phyloP scores from a whole-genome alignment of 805 yeast genomes.

The Ogataea methylovora region DNA sequence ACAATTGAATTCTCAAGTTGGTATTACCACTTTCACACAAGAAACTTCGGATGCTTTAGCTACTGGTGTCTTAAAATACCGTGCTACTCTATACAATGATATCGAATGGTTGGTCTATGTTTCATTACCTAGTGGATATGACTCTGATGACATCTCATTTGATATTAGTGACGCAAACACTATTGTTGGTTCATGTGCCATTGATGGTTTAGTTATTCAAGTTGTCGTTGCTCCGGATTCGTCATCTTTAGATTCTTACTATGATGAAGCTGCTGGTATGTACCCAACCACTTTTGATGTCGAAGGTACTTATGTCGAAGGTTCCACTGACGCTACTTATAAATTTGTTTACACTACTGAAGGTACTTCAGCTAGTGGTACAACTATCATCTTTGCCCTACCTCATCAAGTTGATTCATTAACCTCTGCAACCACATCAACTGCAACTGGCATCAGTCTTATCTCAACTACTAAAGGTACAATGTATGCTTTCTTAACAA shows the following conservation, averaged over 20 bases:
- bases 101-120: constrained; percentile 47
- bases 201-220: constrained; percentile 39
- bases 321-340: constrained; percentile 28
- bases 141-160: constrained; percentile 21
- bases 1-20: constrained; percentile 36
- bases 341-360: constrained; percentile 37
- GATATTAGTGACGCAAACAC: constrained; percentile 22
- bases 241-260: constrained; percentile 32
- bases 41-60: constrained; percentile 22
- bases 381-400: constrained; percentile 41
- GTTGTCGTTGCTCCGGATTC: constrained; percentile 36
- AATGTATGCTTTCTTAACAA: constrained; percentile 39
- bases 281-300: constrained; percentile 45
- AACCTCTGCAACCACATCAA: constrained; percentile 24
- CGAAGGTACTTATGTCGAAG: constrained; percentile 34
- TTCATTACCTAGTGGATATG: constrained; percentile 26
- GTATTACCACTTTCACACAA: constrained; percentile 31
- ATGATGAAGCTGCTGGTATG: constrained; percentile 62
- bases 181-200: constrained; percentile 29
- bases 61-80: constrained; percentile 29
- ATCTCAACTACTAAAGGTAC: constrained; percentile 44
- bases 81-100: constrained; percentile 30
- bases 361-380: constrained; percentile 41
- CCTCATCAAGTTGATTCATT: constrained; percentile 42
- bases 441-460: constrained; percentile 34